Base-by-base conservation (phyloP, 148 eudicot species). In the Rhododendron simsii region DNA sequence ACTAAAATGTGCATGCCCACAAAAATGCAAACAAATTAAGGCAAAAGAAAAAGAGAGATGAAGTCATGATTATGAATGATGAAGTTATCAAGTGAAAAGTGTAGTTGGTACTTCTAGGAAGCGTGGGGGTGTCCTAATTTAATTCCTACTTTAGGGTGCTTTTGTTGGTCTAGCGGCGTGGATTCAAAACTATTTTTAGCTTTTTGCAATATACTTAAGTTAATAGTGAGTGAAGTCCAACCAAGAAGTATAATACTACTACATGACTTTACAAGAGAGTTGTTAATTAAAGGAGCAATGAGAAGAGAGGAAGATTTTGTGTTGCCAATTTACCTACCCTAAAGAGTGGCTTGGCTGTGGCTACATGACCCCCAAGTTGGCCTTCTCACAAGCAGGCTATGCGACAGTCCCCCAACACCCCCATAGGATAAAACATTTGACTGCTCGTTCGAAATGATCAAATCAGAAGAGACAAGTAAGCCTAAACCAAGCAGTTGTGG, bases 291-390 rank as follows among this genome's bases (percentile, higher is more conserved):
- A 75, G 13, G 75, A 30, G 79, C 65, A 84, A 37, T n/a, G 55
- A 48, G 37, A 41, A 84, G 80, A 74, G 39, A 59, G 26, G 86
- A 74, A 35, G 67, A 73, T 50, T 84, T 39, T 74, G 86, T 71
- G 8, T 30, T 71, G 76, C 76, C 76, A 69, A 12, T 69, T 26
- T 11, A 69, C 75, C 39, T 28, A 69, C 75, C 37, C 20, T 61
- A 61, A 67, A 69, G 45, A 69, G 69, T 69, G 75, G 14, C 33
- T 67, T 26, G 69, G 39, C 39, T 37, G 59, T 61, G 82, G 37
- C 37, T 41, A 59, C 37, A 83, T 7, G 77, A 30, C 50, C 84
- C 84, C 39, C 80, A 26, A 45, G 79, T 83, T 63, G 61, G 78
- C 78, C 61, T 69, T 83, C 37, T 15, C 28, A 45, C 57, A 28